These are phyloP conservation scores for Beauveria brongniartii DNA, from an alignment of 2,329 filamentous ascomycete genomes.

Conservation along the genomic window DNA sequence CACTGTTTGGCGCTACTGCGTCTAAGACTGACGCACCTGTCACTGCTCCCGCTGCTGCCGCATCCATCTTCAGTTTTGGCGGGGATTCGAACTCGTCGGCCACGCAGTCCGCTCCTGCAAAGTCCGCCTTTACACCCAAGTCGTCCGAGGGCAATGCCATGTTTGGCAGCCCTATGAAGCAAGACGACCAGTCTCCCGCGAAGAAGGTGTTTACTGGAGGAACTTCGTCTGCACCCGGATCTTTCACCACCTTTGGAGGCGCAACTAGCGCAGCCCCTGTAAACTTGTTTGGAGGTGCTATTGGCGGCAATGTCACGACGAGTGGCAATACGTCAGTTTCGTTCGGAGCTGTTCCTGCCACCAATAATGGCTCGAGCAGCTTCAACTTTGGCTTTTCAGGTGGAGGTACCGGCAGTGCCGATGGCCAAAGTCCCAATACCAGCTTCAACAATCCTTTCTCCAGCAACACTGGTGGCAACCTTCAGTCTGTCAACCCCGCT, in stretches of 20 bases:
- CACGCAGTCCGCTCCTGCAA: slow-evolving; percentile 20
- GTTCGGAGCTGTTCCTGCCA: slow-evolving; percentile 25
- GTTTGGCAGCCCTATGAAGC: slow-evolving; percentile 38
- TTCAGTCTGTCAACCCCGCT: slow-evolving; percentile 17
- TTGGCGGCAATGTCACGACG: slow-evolving; percentile 19
- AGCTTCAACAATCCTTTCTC: slow-evolving; percentile 35
- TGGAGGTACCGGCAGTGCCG: neutral
- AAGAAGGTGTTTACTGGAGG: slow-evolving; percentile 25
- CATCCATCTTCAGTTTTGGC: slow-evolving; percentile 27
- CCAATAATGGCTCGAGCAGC: slow-evolving; percentile 15
- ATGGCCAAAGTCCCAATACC: slow-evolving; percentile 19
- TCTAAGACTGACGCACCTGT: slow-evolving; percentile 17
- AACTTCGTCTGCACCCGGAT: slow-evolving; percentile 19
- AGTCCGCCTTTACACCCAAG: slow-evolving; percentile 31
- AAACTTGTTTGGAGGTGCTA: slow-evolving; percentile 29
- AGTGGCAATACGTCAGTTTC: slow-evolving; percentile 24
- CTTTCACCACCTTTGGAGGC: slow-evolving; percentile 27
- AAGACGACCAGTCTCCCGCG: slow-evolving; percentile 31
- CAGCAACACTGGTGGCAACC: slow-evolving; percentile 18
- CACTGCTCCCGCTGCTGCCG: slow-evolving; percentile 15
- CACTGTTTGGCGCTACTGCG: slow-evolving; percentile 22
- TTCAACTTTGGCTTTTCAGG: slow-evolving; percentile 27
- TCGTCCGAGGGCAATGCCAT: slow-evolving; percentile 23
- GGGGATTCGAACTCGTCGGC: slow-evolving; percentile 22
- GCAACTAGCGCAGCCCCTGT: slow-evolving; percentile 22